Evolutionary conservation across 345 rosid genomes (phyloP).

Genomic region (Eucalyptus fibrosa): DNA sequence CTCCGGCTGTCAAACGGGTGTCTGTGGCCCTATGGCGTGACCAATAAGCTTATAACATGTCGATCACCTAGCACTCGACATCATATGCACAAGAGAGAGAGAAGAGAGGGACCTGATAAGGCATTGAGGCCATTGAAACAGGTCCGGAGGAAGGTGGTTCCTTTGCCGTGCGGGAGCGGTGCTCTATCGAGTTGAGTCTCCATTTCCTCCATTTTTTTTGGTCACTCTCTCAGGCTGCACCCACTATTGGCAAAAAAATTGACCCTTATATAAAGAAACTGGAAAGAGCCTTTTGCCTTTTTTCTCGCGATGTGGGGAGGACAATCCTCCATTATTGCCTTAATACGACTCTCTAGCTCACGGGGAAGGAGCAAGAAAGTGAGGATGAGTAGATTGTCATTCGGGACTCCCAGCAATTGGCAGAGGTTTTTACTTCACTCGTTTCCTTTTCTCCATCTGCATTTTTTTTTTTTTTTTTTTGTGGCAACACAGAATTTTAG

Average conservation of each 20-base stretch:
- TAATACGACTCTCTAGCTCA: not conserved
- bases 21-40: not conserved
- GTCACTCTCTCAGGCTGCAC: not conserved
- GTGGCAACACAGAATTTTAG: not conserved
- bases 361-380: constrained; percentile 1
- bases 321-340: not conserved
- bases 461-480: no score
- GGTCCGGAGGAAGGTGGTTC: constrained; percentile 46
- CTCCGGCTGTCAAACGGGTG: not conserved
- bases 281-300: not conserved
- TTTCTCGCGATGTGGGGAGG: not conserved
- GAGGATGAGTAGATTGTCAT: constrained; percentile 34
- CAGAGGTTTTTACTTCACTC: not conserved
- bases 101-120: constrained; percentile 28
- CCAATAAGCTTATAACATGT: not conserved
- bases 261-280: not conserved
- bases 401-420: not conserved
- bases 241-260: not conserved
- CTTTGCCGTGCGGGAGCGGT: constrained; percentile 9
- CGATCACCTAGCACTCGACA: not conserved
- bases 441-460: not conserved
- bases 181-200: constrained; percentile 17
- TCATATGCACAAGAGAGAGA: not conserved
- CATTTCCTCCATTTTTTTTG: not conserved
- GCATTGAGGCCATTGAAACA: constrained; percentile 66